Evolutionary conservation across 2,329 filamentous ascomycete genomes (phyloP).

Genomic region (Aureobasidium subglaciale): DNA sequence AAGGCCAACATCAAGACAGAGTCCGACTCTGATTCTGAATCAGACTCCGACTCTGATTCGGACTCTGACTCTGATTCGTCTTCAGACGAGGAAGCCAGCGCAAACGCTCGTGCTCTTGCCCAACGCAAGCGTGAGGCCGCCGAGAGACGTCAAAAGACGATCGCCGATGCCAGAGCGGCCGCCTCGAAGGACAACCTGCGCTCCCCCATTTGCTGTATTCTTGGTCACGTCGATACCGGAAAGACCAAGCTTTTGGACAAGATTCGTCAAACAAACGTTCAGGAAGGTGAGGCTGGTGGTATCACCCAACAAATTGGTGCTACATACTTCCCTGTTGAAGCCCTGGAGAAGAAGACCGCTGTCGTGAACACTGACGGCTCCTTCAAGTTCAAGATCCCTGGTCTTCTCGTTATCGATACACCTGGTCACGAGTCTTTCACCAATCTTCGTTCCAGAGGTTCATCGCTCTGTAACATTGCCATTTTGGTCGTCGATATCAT

Average conservation of each 20-base stretch:
- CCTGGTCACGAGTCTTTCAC: constrained; percentile 99
- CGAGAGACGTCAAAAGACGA: constrained; percentile 78
- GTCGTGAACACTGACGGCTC: constrained; percentile 85
- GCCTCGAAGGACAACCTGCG: constrained; percentile 90
- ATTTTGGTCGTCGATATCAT: constrained; percentile 99
- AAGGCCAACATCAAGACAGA: constrained; percentile 23
- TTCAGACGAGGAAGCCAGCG: constrained; percentile 68
- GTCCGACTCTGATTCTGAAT: constrained; percentile 40
- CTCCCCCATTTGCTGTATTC: constrained; percentile 98
- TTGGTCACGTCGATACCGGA: constrained; percentile 98
- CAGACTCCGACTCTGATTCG: constrained; percentile 32
- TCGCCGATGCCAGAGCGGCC: constrained; percentile 85
- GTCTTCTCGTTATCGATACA: constrained; percentile 93
- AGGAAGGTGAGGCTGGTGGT: constrained; percentile 97
- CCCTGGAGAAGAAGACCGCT: constrained; percentile 82
- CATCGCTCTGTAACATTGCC: constrained; percentile 97
- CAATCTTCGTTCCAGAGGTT: constrained; percentile 92
- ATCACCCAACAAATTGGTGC: constrained; percentile 99
- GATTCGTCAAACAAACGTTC: constrained; percentile 95
- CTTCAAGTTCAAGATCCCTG: constrained; percentile 96
- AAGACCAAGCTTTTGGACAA: constrained; percentile 99
- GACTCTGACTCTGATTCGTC: constrained; percentile 55
- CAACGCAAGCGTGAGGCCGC: constrained; percentile 82
- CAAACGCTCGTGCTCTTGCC: constrained; percentile 63
- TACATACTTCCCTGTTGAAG: constrained; percentile 95